Evolutionary conservation across 179 eudicot genomes (phyloP).

Genomic region (Beta macrorhiza): DNA sequence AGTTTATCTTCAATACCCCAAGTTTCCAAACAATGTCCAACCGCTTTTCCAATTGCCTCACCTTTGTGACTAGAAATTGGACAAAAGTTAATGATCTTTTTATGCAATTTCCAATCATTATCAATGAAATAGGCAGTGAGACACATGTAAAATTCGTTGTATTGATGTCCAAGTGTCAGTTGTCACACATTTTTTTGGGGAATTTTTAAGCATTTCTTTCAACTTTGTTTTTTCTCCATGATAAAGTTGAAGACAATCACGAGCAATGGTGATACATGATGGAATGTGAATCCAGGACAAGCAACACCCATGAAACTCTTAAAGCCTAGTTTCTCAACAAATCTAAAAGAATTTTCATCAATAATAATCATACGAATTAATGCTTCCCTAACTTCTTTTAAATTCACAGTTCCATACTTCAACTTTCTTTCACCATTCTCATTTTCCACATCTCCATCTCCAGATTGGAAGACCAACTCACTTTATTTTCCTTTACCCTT

Average conservation of each 20-base stretch:
- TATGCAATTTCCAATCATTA: too few relatives aligned
- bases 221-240: neutral
- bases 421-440: neutral
- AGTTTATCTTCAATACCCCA: neutral
- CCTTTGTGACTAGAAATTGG: too few relatives aligned
- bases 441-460: neutral
- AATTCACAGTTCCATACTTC: neutral
- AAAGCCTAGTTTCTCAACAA: too few relatives aligned
- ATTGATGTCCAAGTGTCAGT: slow-evolving; percentile 10
- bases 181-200: neutral
- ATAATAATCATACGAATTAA: neutral
- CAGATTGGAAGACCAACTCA: neutral
- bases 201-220: neutral
- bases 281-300: too few relatives aligned
- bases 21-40: neutral
- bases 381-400: neutral
- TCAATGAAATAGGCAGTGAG: neutral
- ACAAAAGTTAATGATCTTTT: too few relatives aligned
- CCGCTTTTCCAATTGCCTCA: neutral
- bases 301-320: too few relatives aligned
- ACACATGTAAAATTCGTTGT: neutral
- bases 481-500: neutral
- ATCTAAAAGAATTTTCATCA: neutral
- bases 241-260: neutral
- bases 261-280: neutral